phyloP scores from a whole-genome alignment of 257 asterid genomes.

The Nemophila menziesii region DNA sequence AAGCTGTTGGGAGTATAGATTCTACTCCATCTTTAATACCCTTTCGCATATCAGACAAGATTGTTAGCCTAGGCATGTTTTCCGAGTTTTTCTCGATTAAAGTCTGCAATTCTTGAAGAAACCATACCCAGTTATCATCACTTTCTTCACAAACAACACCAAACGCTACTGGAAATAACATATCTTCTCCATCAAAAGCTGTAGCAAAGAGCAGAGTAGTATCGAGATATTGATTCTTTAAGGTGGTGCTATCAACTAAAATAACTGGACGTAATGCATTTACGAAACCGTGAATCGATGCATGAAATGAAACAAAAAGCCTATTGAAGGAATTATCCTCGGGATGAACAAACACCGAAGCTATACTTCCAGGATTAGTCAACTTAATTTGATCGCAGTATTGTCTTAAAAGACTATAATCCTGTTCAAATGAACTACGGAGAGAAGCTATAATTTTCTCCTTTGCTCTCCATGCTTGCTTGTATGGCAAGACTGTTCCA shows the following conservation, averaged over 20 bases:
- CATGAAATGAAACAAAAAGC: constrained; percentile 53
- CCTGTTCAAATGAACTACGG: constrained; percentile 59
- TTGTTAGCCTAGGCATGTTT: constrained; percentile 63
- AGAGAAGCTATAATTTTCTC: constrained; percentile 48
- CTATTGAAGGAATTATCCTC: constrained; percentile 47
- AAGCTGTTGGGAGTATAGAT: constrained; percentile 59
- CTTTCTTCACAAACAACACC: constrained; percentile 65
- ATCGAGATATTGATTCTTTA: constrained; percentile 56
- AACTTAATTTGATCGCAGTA: constrained; percentile 48
- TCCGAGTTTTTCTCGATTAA: constrained; percentile 53
- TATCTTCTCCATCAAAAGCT: constrained; percentile 66
- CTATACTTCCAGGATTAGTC: constrained; percentile 69
- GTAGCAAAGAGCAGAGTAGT: constrained; percentile 56
- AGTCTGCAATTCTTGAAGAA: constrained; percentile 45
- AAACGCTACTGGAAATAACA: constrained; percentile 54
- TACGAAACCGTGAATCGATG: constrained; percentile 54
- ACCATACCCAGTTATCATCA: constrained; percentile 68
- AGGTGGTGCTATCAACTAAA: constrained; percentile 40
- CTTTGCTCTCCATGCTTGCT: constrained; percentile 79
- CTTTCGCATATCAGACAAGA: constrained; percentile 50
- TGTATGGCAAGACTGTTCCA: constrained; percentile 60
- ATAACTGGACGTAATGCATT: constrained; percentile 57
- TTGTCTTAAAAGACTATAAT: constrained; percentile 52
- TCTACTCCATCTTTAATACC: constrained; percentile 49
- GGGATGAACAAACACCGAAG: constrained; percentile 40